A percentile compares a stretch with the other conserved stretches of the same genome.
Evolutionary conservation across 2,329 filamentous ascomycete genomes (phyloP).

Genomic region (Sarocladium brachiariae): DNA sequence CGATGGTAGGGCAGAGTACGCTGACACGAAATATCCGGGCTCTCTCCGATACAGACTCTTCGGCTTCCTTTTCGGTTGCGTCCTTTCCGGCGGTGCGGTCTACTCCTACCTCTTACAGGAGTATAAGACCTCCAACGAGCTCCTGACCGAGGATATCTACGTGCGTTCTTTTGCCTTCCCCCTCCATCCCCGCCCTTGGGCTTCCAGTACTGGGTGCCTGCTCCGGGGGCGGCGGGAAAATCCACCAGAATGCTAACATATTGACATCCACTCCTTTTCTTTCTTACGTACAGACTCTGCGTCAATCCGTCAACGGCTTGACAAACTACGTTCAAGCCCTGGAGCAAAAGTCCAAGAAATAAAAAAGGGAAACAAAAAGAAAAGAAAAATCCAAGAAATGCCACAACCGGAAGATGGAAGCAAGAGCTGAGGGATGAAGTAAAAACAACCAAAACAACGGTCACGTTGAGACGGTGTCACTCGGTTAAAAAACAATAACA

Average conservation of each 20-base stretch:
- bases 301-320: conserved; percentile 79
- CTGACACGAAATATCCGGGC: background rate
- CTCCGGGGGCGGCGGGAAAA: background rate
- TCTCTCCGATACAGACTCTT: conserved; percentile 57
- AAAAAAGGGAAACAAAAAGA: conserved; percentile 23
- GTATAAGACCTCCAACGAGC: conserved; percentile 88
- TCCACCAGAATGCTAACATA: background rate
- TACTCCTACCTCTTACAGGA: conserved; percentile 93
- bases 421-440: too few relatives aligned
- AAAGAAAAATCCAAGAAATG: background rate
- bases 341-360: conserved; percentile 71
- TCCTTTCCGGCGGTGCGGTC: conserved; percentile 69
- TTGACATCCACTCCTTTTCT: conserved; percentile 5
- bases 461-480: too few relatives aligned
- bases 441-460: too few relatives aligned
- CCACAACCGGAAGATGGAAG: too few relatives aligned
- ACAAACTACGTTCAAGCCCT: conserved; percentile 76
- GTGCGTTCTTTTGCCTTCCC: conserved; percentile 49
- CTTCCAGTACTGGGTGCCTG: too few relatives aligned
- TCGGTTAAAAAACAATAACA: too few relatives aligned
- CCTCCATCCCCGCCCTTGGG: background rate
- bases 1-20: too few relatives aligned
- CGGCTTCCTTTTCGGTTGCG: conserved; percentile 82
- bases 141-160: conserved; percentile 92
- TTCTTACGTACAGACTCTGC: too few relatives aligned